phyloP scores from a whole-genome alignment of 2,329 filamentous ascomycete genomes.

The Alternaria brassicicola region DNA sequence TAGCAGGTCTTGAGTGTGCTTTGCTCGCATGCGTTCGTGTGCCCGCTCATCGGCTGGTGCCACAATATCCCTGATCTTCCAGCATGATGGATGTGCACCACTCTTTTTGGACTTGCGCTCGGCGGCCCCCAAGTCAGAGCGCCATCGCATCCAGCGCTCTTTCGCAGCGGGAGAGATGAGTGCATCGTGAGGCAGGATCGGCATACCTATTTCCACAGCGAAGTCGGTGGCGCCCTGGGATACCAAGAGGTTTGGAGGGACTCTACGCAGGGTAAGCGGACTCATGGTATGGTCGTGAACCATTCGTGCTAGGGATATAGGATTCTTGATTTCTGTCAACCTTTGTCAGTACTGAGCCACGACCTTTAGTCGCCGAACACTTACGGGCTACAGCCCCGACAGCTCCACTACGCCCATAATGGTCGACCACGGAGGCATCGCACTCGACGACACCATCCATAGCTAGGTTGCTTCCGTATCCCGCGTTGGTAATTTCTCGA shows the following conservation, averaged over 20 bases:
- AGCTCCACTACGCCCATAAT: constrained; percentile 87
- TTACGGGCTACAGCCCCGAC: constrained; percentile 88
- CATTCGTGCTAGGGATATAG: constrained; percentile 82
- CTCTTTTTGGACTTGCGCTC: constrained; percentile 55
- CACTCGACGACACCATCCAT: constrained; percentile 92
- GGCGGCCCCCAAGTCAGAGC: constrained; percentile 68
- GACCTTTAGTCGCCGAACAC: constrained; percentile 45
- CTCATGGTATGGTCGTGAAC: constrained; percentile 79
- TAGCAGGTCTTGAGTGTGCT: constrained; percentile 48
- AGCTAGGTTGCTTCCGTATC: constrained; percentile 92
- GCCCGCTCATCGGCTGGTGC: constrained; percentile 38
- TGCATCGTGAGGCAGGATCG: constrained; percentile 72
- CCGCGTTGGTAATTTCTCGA: constrained; percentile 93
- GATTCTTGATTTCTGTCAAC: constrained; percentile 81
- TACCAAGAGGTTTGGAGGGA: constrained; percentile 90
- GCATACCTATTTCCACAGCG: constrained; percentile 77
- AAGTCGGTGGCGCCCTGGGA: constrained; percentile 87
- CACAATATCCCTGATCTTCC: constrained; percentile 29
- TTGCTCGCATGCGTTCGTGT: constrained; percentile 43
- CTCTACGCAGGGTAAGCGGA: constrained; percentile 80
- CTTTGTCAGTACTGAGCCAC: constrained; percentile 23
- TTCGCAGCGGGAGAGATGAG: constrained; percentile 80
- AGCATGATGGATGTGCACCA: constrained; percentile 35
- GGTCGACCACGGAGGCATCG: constrained; percentile 91
- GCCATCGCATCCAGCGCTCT: constrained; percentile 82